Percentiles rank a stretch among this genome's conserved stretches.
These are phyloP conservation scores for Pseudocercospora vitis DNA, from an alignment of 2,329 filamentous ascomycete genomes.

Conservation along the genomic window DNA sequence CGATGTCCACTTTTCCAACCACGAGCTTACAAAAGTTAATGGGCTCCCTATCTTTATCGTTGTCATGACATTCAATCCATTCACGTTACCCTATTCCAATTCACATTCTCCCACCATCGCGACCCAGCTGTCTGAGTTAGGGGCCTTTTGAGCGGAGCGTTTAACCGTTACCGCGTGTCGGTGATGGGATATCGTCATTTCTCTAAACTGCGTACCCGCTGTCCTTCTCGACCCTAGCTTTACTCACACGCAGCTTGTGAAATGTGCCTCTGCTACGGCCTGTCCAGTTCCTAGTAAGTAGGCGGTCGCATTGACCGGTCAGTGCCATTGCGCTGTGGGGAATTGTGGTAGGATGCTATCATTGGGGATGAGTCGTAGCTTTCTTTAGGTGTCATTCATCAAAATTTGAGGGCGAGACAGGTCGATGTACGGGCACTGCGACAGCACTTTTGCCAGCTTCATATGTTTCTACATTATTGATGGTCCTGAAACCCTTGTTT, in stretches of 20 bases:
- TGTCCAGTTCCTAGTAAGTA: constrained; percentile 16
- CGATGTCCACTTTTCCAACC: neutral
- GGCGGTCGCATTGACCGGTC: constrained; percentile 16
- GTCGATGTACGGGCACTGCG: neutral
- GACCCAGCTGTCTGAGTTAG: neutral
- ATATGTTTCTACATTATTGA: constrained; percentile 3
- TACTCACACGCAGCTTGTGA: constrained; percentile 15
- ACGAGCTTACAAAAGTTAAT: no score
- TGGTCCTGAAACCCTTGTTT: constrained; percentile 4
- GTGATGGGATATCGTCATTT: neutral
- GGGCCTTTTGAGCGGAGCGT: neutral
- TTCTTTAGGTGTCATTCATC: constrained; percentile 7
- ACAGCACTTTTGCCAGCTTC: neutral
- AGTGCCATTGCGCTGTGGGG: constrained; percentile 14
- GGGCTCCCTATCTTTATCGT: no score
- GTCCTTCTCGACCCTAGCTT: constrained; percentile 19
- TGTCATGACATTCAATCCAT: no score
- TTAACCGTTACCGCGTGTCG: neutral
- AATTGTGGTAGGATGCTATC: constrained; percentile 16
- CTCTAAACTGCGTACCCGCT: neutral
- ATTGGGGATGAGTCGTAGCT: constrained; percentile 9
- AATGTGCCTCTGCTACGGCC: constrained; percentile 4
- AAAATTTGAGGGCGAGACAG: neutral
- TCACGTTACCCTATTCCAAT: no score
- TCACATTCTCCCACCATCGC: no score